Conservation (phyloP, 345 rosid genomes). For the Microcos paniculata region DNA sequence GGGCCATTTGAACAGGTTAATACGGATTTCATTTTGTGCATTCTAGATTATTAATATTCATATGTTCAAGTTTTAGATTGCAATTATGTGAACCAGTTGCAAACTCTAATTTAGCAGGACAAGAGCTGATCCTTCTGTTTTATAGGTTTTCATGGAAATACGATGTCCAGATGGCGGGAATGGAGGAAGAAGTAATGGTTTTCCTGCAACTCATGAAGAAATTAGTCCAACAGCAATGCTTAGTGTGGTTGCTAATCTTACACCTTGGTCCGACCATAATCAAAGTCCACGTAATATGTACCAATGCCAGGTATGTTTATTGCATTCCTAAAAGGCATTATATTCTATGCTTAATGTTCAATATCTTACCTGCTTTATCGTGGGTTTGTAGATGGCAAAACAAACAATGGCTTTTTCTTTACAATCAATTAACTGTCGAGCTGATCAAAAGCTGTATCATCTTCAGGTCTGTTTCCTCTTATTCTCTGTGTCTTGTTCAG, state of each 20-base stretch:
- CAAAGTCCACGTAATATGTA: constrained; percentile 99
- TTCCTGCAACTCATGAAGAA: constrained; percentile 92
- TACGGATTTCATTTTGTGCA: not conserved
- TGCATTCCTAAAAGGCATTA: not conserved
- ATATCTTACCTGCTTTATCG: not conserved
- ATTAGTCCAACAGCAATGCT: constrained; percentile 93
- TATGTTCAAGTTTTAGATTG: not conserved
- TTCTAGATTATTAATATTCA: not conserved
- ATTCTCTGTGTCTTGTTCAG: not conserved
- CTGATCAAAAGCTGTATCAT: constrained; percentile 95
- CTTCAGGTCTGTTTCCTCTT: constrained; percentile 59
- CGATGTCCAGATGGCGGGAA: constrained; percentile 95
- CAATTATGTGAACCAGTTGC: constrained; percentile 4
- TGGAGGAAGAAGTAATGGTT: constrained; percentile 73
- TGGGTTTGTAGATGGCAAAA: constrained; percentile 76
- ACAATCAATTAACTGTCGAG: constrained; percentile 77
- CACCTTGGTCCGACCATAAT: constrained; percentile 99
- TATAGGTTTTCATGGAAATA: constrained; percentile 95
- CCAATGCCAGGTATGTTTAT: constrained; percentile 77
- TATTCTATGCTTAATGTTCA: constrained; percentile 12
- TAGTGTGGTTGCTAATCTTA: constrained; percentile 95
- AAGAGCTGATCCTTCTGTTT: constrained; percentile 17
- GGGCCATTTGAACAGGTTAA: constrained; percentile 98
- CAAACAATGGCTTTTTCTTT: constrained; percentile 95
- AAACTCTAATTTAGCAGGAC: constrained; percentile 13